Base-by-base conservation (phyloP, 352 stramenopile genomes). In the Blastocystis sp. region DNA sequence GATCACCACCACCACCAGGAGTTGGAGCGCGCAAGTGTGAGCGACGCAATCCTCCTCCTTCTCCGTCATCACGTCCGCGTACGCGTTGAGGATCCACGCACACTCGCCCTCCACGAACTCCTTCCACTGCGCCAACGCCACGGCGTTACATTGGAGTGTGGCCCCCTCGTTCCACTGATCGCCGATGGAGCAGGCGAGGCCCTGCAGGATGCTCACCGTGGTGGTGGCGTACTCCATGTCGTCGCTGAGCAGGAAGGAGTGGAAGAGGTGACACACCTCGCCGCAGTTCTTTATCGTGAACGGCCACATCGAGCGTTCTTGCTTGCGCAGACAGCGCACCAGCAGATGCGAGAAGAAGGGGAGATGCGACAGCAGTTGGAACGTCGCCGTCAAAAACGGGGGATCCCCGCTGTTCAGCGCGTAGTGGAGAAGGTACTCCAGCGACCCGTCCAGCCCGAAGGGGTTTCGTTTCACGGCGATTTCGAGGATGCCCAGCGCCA, bases 171-270 rank as follows among this genome's bases (percentile, higher is more conserved):
- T 21, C 2, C 61, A 37, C 26, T 35, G 2, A 33, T 33, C 63
- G 3, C 21, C 26, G 0, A 85, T 4, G 24, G 55, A 70, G 51
- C 74, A 85, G n/a, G 41, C 50, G 21, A 85, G 55, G 16, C 74
- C 74, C 45, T 85, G 74, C 26, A 85, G 74, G 41, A 85, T 85
- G 16, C 26, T 59, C 12, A 85, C 70, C 9, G 74, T 85, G 9
- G 74, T 85, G 4, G 70, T 55, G n/a, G 74, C 74, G 45, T 85
- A 85, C 31, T 85, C 74, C 19, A 85, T 33, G 60, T 85, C 74
- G 13, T 67, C 45, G 3, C 66, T 85, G 41, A 85, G 31, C 19
- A 85, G 33, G 60, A 85, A 85, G 31, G 21, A 29, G 29, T 19
- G 74, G 33, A 67, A 85, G 9, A 85, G 74, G 0, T 33, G 35